phyloP scores from a whole-genome alignment of 176 grass and related monocot species.

The Elaeis guineensis region DNA sequence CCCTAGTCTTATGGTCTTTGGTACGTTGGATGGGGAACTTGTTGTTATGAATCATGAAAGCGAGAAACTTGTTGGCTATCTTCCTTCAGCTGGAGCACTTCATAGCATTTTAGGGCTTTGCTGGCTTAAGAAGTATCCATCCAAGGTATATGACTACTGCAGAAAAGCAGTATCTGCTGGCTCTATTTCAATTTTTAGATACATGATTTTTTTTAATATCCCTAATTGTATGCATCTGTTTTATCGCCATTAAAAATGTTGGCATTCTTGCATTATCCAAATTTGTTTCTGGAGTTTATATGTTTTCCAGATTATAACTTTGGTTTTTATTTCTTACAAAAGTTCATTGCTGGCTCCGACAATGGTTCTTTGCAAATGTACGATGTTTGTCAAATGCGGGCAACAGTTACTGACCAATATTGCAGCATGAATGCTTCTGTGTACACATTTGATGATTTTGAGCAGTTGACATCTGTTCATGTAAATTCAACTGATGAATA shows the following conservation, averaged over 20 bases:
- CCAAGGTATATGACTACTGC: conserved; percentile 4
- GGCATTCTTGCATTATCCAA: neutral
- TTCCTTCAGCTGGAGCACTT: conserved; percentile 14
- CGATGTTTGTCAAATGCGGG: conserved; percentile 7
- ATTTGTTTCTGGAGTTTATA: neutral
- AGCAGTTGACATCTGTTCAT: conserved; percentile 24
- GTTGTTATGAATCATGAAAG: conserved; percentile 23
- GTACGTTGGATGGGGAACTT: conserved; percentile 19
- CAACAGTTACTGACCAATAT: conserved; percentile 6
- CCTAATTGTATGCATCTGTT: neutral
- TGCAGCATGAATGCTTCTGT: conserved; percentile 4
- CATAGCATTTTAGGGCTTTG: conserved; percentile 21
- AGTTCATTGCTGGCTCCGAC: conserved; percentile 17
- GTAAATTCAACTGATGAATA: conserved; percentile 24
- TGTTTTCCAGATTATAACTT: neutral
- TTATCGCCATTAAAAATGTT: neutral
- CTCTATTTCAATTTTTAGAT: neutral
- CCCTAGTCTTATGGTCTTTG: conserved; percentile 21
- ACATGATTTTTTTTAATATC: too few relatives aligned
- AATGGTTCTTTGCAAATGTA: conserved; percentile 14
- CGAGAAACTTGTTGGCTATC: conserved; percentile 23
- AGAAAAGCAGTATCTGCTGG: neutral
- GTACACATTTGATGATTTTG: conserved; percentile 16
- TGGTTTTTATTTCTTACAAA: neutral
- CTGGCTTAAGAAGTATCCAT: conserved; percentile 18